phyloP scores from a whole-genome alignment of 2,329 filamentous ascomycete genomes.

The Didymella arachidicola region DNA sequence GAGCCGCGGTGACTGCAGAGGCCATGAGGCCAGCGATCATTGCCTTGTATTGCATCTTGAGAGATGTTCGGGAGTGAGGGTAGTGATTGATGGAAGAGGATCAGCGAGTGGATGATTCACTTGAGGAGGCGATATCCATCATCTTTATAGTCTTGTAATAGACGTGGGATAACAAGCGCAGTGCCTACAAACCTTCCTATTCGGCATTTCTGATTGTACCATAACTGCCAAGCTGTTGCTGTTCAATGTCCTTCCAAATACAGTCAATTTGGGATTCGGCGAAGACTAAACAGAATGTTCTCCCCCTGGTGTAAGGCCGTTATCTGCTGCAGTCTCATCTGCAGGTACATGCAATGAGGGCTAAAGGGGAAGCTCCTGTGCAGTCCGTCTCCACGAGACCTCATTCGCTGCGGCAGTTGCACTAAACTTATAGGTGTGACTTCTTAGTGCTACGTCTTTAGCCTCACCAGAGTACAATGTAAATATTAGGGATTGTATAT shows the following conservation, averaged over 20 bases:
- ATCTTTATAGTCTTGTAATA: slow-evolving; percentile 28
- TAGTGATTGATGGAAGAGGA: slow-evolving; percentile 21
- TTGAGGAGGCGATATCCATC: slow-evolving; percentile 5
- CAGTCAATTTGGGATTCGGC: slow-evolving; percentile 7
- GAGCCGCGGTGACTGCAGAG: slow-evolving; percentile 32
- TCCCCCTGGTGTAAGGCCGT: slow-evolving; percentile 13
- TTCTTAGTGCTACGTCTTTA: neutral
- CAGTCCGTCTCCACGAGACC: neutral
- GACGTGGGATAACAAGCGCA: neutral
- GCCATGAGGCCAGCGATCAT: slow-evolving; percentile 34
- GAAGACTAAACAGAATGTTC: slow-evolving; percentile 10
- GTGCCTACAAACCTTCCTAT: slow-evolving; percentile 24
- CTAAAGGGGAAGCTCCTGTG: slow-evolving; percentile 30
- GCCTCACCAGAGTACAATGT: neutral
- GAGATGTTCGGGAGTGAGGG: slow-evolving; percentile 13
- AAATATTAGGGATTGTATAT: neutral
- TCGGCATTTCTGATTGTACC: slow-evolving; percentile 16
- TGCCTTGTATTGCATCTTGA: slow-evolving; percentile 36
- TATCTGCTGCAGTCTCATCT: slow-evolving; percentile 23
- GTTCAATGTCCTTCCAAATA: slow-evolving; percentile 30
- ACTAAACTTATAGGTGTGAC: slow-evolving; percentile 1
- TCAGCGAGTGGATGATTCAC: slow-evolving; percentile 31
- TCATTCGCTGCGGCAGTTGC: slow-evolving; percentile 5
- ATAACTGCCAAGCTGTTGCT: slow-evolving; percentile 28
- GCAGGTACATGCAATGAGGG: slow-evolving; percentile 13